Conservation (phyloP, 495 filamentous ascomycete species). For the Aspergillus carlsbadensis region DNA sequence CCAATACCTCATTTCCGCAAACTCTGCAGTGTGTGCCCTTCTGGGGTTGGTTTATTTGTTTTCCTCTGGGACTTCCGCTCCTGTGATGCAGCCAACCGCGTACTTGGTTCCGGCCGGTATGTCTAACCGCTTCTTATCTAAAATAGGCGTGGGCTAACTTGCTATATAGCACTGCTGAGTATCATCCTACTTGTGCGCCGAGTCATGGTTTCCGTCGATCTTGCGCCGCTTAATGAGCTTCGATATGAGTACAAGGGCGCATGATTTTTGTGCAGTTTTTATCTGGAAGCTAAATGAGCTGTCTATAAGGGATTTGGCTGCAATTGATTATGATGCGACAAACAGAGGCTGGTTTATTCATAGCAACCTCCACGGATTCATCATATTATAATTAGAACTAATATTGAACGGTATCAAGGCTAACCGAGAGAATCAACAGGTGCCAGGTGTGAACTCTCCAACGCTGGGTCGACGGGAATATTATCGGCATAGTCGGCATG, state of each 20-base stretch:
- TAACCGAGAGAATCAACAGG: constrained; percentile 4
- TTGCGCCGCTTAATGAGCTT: constrained; percentile 44
- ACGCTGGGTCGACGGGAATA: constrained; percentile 52
- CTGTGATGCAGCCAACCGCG: constrained; percentile 18
- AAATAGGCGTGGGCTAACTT: constrained; percentile 1
- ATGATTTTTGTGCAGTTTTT: constrained; percentile 19
- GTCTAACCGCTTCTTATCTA: constrained; percentile 4
- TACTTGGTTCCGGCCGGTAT: constrained; percentile 42
- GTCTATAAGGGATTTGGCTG: neutral
- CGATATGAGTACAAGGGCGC: constrained; percentile 55
- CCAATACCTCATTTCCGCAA: constrained; percentile 24
- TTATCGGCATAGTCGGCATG: constrained; percentile 31
- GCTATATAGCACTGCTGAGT: constrained; percentile 34
- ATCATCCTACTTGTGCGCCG: constrained; percentile 35
- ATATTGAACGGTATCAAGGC: neutral
- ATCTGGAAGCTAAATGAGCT: neutral
- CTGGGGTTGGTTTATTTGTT: constrained; percentile 27
- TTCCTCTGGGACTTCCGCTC: constrained; percentile 7
- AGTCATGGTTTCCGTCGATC: constrained; percentile 46
- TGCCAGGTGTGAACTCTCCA: constrained; percentile 26
- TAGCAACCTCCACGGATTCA: no score
- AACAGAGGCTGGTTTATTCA: no score
- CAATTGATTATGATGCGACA: neutral
- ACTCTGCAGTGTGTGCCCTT: constrained; percentile 26
- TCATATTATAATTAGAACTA: no score